Conservation (phyloP, 805 yeast genomes). For the Torulaspora microellipsoides region DNA sequence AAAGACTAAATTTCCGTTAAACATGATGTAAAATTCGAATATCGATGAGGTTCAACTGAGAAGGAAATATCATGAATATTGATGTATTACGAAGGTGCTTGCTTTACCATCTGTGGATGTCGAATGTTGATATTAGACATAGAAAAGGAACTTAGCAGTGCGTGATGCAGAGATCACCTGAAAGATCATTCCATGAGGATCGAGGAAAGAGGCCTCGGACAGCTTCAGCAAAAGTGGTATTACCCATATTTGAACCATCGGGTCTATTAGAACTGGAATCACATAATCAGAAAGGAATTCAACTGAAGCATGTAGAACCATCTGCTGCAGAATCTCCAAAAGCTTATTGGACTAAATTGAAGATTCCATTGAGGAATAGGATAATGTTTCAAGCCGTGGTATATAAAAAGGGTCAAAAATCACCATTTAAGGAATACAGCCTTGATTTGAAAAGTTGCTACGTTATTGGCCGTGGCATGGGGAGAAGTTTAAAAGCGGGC, state of each 20-base stretch:
- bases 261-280: constrained; percentile 42
- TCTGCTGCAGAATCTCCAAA: constrained; percentile 31
- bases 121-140: too few relatives aligned
- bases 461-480: constrained; percentile 37
- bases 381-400: constrained; percentile 29
- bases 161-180: constrained; percentile 14
- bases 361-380: constrained; percentile 20
- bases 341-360: constrained; percentile 14
- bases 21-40: too few relatives aligned
- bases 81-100: too few relatives aligned
- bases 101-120: too few relatives aligned
- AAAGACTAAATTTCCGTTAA: too few relatives aligned
- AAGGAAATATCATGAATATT: too few relatives aligned
- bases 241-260: constrained; percentile 38
- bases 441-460: constrained; percentile 30
- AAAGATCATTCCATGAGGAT: not conserved
- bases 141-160: too few relatives aligned
- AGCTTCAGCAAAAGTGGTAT: constrained; percentile 6
- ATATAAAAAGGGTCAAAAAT: constrained; percentile 28
- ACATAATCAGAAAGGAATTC: constrained; percentile 34
- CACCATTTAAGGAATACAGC: constrained; percentile 20
- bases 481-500: not conserved
- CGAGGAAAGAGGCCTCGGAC: constrained; percentile 3
- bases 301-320: constrained; percentile 39
- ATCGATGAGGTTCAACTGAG: too few relatives aligned